Evolutionary conservation across 2,329 filamentous ascomycete genomes (phyloP).

Genomic region (Akanthomyces dipterigenus): DNA sequence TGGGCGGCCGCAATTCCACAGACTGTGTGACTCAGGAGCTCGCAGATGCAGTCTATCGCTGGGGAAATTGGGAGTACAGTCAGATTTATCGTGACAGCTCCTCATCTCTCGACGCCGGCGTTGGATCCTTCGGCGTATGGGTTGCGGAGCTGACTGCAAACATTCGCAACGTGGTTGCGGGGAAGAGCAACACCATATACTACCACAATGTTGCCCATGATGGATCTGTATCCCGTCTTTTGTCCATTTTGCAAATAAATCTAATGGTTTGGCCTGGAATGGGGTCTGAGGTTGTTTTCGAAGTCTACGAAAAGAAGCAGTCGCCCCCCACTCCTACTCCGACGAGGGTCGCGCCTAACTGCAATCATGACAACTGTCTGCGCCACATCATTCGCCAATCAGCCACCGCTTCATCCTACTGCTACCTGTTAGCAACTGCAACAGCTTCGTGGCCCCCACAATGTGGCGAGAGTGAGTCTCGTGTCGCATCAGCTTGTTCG

Average conservation of each 20-base stretch:
- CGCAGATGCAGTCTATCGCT: slow-evolving; percentile 64
- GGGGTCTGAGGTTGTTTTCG: slow-evolving; percentile 73
- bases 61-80: slow-evolving; percentile 76
- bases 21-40: slow-evolving; percentile 56
- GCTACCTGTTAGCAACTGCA: slow-evolving; percentile 17
- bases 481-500: slow-evolving; percentile 23
- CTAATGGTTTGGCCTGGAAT: slow-evolving; percentile 81
- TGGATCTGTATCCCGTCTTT: slow-evolving; percentile 59
- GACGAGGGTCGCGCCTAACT: slow-evolving; percentile 16
- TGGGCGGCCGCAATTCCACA: slow-evolving; percentile 36
- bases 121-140: slow-evolving; percentile 63
- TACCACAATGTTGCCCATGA: slow-evolving; percentile 78
- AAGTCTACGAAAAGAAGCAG: slow-evolving; percentile 48
- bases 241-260: slow-evolving; percentile 66
- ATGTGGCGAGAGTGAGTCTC: slow-evolving; percentile 19
- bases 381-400: slow-evolving; percentile 22
- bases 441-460: slow-evolving; percentile 19
- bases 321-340: slow-evolving; percentile 14
- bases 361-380: slow-evolving; percentile 25
- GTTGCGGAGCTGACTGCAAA: slow-evolving; percentile 63
- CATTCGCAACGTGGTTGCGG: slow-evolving; percentile 46
- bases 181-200: slow-evolving; percentile 42
- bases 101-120: slow-evolving; percentile 54
- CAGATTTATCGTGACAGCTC: slow-evolving; percentile 66
- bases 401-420: slow-evolving; percentile 19